Base-by-base conservation (phyloP, 768 basidiomycete species). In the Lactarius akahatsu region DNA sequence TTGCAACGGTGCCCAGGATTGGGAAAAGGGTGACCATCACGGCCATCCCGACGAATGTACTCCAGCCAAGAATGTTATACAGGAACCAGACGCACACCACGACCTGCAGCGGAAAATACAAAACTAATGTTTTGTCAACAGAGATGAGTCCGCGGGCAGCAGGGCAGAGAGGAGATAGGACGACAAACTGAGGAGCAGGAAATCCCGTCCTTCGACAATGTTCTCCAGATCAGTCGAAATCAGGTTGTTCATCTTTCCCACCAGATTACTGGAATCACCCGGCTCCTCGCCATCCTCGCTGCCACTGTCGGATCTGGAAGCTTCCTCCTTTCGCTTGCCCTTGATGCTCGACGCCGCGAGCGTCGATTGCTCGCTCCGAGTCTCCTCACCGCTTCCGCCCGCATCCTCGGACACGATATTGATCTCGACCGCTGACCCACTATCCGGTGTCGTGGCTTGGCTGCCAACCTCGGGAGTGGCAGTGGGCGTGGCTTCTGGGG, bases 201-300 rank as follows among this genome's bases (percentile, higher is more conserved):
- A 73, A 58, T 75, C 72, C 13, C 75, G 73, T 26, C 72, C 76
- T 2, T 72, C 70, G 20, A 72, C 52, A n/a, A 77, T 57, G 45
- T 72, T 73, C 57, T 67, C 71, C 59, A 84, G 71, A 74, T 93
- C 91, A 2, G 86, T 86, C 8, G 89, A 86, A 38, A 90, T 83
- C 9, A 92, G 76, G 62, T 91, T 92, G 74, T 89, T 92, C 73
- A 93, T 86, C 72, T 85, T 89, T 11, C 92, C 91, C 43, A 86
- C 83, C 26, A 90, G 75, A 72, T 88, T 86, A 7, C 76, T 77
- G 10, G 76, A 73, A 36, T 65, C 59, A 1, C 56, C 45, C 30
- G 28, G 11, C 32, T 60, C 58, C 34, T 58, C 55, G 16, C 52
- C 9, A 20, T 28, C 43, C 28, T 64, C 40, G 47, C 66, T 45